Conservation (phyloP, 352 stramenopile genomes). For the Stramenopiles sp. region DNA sequence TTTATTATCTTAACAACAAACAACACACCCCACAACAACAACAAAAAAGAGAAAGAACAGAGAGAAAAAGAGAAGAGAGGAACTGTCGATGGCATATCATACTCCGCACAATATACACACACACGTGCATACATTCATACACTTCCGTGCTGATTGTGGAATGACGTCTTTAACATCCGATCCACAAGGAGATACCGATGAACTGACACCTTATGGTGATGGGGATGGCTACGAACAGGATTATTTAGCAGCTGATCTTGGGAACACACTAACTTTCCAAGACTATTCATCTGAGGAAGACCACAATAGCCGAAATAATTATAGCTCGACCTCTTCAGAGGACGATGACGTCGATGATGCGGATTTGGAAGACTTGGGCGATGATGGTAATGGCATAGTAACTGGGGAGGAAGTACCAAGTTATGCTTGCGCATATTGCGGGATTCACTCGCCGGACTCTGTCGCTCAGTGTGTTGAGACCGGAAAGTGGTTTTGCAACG, state of each 20-base stretch:
- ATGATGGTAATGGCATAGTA: background rate
- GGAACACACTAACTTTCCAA: background rate
- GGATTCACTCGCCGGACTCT: constrained; percentile 78
- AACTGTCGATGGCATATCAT: too few species aligned
- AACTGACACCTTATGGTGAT: background rate
- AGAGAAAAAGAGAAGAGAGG: too few species aligned
- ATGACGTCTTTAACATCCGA: too few species aligned
- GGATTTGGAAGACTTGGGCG: background rate
- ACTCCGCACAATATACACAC: too few species aligned
- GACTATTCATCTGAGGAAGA: background rate
- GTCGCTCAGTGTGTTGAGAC: constrained; percentile 86
- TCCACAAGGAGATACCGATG: background rate
- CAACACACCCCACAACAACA: too few species aligned
- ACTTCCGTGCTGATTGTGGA: too few species aligned
- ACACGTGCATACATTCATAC: too few species aligned
- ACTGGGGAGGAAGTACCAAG: constrained; percentile 40
- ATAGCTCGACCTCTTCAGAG: background rate
- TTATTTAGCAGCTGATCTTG: background rate
- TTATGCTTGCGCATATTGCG: constrained; percentile 88
- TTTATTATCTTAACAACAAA: too few species aligned
- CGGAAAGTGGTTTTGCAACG: constrained; percentile 98
- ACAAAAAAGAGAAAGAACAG: too few species aligned
- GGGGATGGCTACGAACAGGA: background rate
- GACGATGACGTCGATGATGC: background rate
- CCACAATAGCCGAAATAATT: background rate